A percentile compares a stretch with the other conserved stretches of the same genome.
These are phyloP conservation scores for Coemansia sp. DNA, from an alignment of 192 early-diverging fungal genomes.

Conservation along the genomic window DNA sequence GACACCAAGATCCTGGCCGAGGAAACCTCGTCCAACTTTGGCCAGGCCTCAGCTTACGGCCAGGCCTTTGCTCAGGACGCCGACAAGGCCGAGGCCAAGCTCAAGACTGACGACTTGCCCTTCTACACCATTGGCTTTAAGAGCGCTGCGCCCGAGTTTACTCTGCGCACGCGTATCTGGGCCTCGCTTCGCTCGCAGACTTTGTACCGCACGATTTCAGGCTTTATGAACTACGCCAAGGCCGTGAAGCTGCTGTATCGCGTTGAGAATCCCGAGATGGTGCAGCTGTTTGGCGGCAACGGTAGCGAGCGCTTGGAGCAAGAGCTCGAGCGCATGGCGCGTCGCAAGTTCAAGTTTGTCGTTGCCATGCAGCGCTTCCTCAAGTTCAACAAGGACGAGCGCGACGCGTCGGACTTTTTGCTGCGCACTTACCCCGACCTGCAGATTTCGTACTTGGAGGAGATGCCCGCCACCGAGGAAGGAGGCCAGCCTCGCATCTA, in stretches of 20 bases:
- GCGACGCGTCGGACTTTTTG: conserved; percentile 73
- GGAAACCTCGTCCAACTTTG: conserved; percentile 60
- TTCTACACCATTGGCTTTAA: conserved; percentile 84
- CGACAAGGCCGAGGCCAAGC: conserved; percentile 60
- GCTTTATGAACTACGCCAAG: conserved; percentile 86
- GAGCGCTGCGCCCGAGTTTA: conserved; percentile 76
- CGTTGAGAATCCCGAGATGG: conserved; percentile 77
- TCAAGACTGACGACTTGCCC: conserved; percentile 74
- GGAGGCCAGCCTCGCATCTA: conserved; percentile 60
- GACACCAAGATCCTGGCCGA: conserved; percentile 79
- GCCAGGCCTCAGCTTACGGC: conserved; percentile 51
- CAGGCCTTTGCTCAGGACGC: conserved; percentile 53
- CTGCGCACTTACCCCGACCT: conserved; percentile 73
- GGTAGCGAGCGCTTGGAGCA: conserved; percentile 64
- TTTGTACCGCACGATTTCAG: conserved; percentile 80
- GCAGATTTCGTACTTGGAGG: conserved; percentile 79
- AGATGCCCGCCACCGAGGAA: conserved; percentile 61
- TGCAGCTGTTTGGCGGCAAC: conserved; percentile 63
- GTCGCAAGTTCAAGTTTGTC: conserved; percentile 80
- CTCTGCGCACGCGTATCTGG: conserved; percentile 84
- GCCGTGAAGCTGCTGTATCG: conserved; percentile 78
- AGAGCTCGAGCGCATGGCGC: conserved; percentile 65
- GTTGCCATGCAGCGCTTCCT: conserved; percentile 82
- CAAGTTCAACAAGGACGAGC: conserved; percentile 76
- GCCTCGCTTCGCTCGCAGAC: conserved; percentile 83